Evolutionary conservation across 2,329 filamentous ascomycete species (phyloP).

Genomic region (Alternaria burnsii): DNA sequence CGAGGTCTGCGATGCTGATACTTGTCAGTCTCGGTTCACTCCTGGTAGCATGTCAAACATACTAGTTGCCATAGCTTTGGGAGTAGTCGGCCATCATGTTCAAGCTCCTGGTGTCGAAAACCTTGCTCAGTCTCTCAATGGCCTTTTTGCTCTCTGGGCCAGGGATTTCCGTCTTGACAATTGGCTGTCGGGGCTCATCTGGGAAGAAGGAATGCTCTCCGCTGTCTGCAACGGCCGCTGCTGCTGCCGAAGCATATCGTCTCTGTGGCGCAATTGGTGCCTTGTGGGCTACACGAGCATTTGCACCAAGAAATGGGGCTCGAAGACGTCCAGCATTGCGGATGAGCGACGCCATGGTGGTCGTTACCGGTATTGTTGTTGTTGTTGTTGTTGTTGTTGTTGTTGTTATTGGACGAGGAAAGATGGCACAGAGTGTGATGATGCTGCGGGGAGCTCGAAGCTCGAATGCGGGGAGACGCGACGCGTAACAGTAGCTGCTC

Average conservation of each 20-base stretch:
- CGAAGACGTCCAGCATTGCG: slow-evolving; percentile 36
- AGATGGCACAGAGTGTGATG: neutral
- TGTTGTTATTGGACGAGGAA: neutral
- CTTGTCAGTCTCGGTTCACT: slow-evolving; percentile 9
- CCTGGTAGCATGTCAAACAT: slow-evolving; percentile 18
- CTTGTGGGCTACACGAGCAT: slow-evolving; percentile 25
- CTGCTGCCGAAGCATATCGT: slow-evolving; percentile 45
- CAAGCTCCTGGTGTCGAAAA: slow-evolving; percentile 86
- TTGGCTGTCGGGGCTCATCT: slow-evolving; percentile 66
- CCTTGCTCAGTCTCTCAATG: slow-evolving; percentile 74
- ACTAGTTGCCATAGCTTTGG: slow-evolving; percentile 74
- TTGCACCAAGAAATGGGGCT: slow-evolving; percentile 26
- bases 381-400: too few species aligned
- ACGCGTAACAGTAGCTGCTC: neutral
- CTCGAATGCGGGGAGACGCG: slow-evolving; percentile 5
- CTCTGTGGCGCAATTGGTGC: slow-evolving; percentile 34
- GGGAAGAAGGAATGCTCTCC: slow-evolving; percentile 63
- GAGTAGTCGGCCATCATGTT: slow-evolving; percentile 64
- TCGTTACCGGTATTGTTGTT: neutral
- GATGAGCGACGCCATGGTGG: slow-evolving; percentile 45
- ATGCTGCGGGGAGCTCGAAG: neutral
- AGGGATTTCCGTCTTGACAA: slow-evolving; percentile 69
- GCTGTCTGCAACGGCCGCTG: slow-evolving; percentile 42
- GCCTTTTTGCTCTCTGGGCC: slow-evolving; percentile 77
- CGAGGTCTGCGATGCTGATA: slow-evolving; percentile 68